Evolutionary conservation across 352 stramenopile species (phyloP), one percentile per base, ranked within the genome.

Genomic region (Phytophthora meadii): DNA sequence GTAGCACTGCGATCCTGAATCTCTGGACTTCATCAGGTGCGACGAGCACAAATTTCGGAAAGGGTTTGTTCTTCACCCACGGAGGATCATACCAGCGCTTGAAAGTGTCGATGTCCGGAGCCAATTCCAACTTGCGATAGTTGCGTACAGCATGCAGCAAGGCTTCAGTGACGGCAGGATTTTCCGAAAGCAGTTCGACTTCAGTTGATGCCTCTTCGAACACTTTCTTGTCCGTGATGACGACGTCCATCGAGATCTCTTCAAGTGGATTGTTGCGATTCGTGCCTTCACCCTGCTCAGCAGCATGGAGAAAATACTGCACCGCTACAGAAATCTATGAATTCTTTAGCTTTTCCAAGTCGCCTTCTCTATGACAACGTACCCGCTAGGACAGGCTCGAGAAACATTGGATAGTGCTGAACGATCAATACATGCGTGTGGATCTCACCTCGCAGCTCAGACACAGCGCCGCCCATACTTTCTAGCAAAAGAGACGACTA

Each of bases 141-240:
- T 47, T 78, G 1, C 65, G 55, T 5, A 93, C 59, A 22, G 65
- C 74, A 28, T 66, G 60, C 2, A 93, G 65, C 46, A 93, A 63
- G 12, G 77, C 78, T 24, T 66, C 32, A 27, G 81, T 79, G n/a
- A 89, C 81, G 15, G 49, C 54, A 27, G 46, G 37, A 55, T 84
- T 88, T 58, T 93, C 84, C 4, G 73, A 78, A 2, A 93, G 70
- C 30, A 93, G 48, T 61, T 91, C 84, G 12, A 91, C 76, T 28
- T 93, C 84, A 15, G 82, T 93, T 30, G 84, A 91, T 14, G 81
- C 80, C 25, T 91, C 82, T 57, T 81, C 76, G 47, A 89, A 82
- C 19, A 90, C 54, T 19, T 64, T 54, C 52, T 85, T 83, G 61
- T 87, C 58, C 14, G 79, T 78, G 58, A 85, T 81, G 28, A 77